These are phyloP conservation scores for Aureobasidium mangrovei DNA, from an alignment of 2,329 filamentous ascomycete genomes.

Conservation along the genomic window DNA sequence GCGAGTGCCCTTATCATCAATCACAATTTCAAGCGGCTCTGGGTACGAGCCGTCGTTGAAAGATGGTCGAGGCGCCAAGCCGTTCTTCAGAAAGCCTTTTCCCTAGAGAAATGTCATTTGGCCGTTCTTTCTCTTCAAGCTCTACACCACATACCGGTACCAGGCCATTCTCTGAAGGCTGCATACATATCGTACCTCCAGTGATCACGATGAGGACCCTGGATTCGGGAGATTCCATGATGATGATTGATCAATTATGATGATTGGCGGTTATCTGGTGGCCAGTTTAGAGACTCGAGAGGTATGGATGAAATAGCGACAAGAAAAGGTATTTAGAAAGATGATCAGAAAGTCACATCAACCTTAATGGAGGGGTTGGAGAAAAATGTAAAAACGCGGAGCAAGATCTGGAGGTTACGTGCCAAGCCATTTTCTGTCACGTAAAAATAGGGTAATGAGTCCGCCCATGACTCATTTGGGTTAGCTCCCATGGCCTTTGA, in stretches of 20 bases:
- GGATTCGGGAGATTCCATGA: constrained; percentile 51
- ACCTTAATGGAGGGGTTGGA: not conserved
- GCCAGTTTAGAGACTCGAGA: not conserved
- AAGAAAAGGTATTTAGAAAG: not conserved
- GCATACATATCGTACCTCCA: constrained; percentile 85
- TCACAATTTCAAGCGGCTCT: constrained; percentile 47
- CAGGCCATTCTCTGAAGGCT: constrained; percentile 67
- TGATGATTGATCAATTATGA: not conserved
- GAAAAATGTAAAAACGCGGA: constrained; percentile 11
- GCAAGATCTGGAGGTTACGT: constrained; percentile 4
- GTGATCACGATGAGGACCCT: constrained; percentile 86
- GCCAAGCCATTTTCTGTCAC: not conserved
- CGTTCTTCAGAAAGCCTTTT: constrained; percentile 66
- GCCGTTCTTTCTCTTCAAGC: not conserved
- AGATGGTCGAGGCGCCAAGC: constrained; percentile 70
- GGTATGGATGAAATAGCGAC: not conserved
- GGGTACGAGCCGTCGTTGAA: constrained; percentile 71
- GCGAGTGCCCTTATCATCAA: constrained; percentile 39
- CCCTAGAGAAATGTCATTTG: constrained; percentile 26
- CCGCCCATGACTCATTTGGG: not conserved
- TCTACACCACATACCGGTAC: constrained; percentile 50
- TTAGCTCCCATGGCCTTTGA: not conserved
- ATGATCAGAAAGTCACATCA: not conserved
- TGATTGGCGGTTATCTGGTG: not conserved
- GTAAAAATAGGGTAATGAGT: not conserved